phyloP scores from a whole-genome alignment of 108 stramenopile species.

The Discostella pseudostelligera region DNA sequence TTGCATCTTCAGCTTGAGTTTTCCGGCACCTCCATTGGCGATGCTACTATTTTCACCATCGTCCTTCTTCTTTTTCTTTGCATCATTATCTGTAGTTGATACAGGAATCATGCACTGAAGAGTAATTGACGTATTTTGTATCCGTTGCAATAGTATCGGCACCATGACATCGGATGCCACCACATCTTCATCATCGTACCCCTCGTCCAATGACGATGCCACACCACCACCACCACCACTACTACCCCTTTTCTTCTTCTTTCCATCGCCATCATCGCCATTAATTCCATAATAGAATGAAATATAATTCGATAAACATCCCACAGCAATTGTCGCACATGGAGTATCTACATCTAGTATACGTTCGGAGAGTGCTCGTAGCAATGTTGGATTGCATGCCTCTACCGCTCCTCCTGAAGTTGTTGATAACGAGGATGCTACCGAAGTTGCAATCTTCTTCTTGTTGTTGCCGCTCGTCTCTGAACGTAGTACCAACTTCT shows the following conservation, averaged over 20 bases:
- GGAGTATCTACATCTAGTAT: conserved; percentile 62
- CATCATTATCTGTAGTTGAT: too few relatives aligned
- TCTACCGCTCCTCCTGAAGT: conserved; percentile 4
- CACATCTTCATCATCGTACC: conserved; percentile 1
- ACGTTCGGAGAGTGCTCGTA: conserved; percentile 73
- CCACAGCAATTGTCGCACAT: conserved; percentile 66
- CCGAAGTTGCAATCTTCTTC: not conserved
- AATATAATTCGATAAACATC: conserved; percentile 65
- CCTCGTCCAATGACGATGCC: not conserved
- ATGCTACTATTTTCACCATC: not conserved
- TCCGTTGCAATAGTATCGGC: conserved; percentile 33
- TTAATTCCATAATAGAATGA: conserved; percentile 8
- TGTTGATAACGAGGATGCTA: not conserved
- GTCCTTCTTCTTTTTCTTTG: too few relatives aligned
- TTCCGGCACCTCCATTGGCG: conserved; percentile 13
- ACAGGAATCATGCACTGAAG: not conserved
- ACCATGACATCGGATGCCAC: conserved; percentile 29
- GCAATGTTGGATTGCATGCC: conserved; percentile 32
- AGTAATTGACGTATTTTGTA: conserved; percentile 12
- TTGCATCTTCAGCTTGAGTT: conserved; percentile 2
- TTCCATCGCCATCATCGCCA: not conserved
- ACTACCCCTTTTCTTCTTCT: not conserved
- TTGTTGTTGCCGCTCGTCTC: too few relatives aligned
- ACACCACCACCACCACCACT: too few relatives aligned
- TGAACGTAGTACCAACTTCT: too few relatives aligned